Percentiles rank a stretch among this genome's conserved stretches.
Evolutionary conservation across 768 basidiomycete species (phyloP).

Genomic region (Mycena capillaripes): DNA sequence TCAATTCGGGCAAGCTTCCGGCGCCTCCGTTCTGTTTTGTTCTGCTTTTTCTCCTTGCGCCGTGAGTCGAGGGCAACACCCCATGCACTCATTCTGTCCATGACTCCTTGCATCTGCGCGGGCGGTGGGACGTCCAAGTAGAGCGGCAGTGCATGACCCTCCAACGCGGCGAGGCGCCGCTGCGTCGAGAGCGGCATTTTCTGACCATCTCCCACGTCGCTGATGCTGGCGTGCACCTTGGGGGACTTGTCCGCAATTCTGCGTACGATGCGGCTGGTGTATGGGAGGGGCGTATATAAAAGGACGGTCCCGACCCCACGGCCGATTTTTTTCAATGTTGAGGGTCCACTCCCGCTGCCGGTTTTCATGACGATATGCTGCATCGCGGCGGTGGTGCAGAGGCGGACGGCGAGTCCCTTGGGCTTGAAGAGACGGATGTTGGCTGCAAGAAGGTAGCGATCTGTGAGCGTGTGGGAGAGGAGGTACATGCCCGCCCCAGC

Average conservation of each 20-base stretch:
- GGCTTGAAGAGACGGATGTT: slow-evolving; percentile 41
- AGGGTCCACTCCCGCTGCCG: slow-evolving; percentile 16
- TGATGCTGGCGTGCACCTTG: slow-evolving; percentile 24
- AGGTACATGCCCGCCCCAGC: slow-evolving; percentile 40
- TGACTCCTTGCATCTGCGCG: slow-evolving; percentile 35
- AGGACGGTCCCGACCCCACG: slow-evolving; percentile 35
- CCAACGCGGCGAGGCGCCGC: slow-evolving; percentile 39
- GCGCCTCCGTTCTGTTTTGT: slow-evolving; percentile 33
- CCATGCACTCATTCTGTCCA: slow-evolving; percentile 38
- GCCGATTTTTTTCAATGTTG: slow-evolving; percentile 35
- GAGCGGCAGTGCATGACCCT: slow-evolving; percentile 40
- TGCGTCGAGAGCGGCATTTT: slow-evolving; percentile 27
- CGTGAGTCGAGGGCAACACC: slow-evolving; percentile 37
- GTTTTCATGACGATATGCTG: slow-evolving; percentile 33
- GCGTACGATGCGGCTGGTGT: slow-evolving; percentile 34
- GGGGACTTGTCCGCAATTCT: slow-evolving; percentile 34
- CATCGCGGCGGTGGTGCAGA: slow-evolving; percentile 43
- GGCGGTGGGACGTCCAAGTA: slow-evolving; percentile 40
- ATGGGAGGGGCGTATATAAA: slow-evolving; percentile 21
- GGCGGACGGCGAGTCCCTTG: slow-evolving; percentile 39
- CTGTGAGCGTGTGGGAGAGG: slow-evolving; percentile 42
- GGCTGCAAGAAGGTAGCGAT: slow-evolving; percentile 42
- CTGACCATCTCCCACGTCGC: slow-evolving; percentile 25
- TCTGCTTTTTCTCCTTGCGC: slow-evolving; percentile 27
- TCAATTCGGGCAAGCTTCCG: slow-evolving; percentile 29